A percentile compares a stretch with the other conserved stretches of the same genome.
Evolutionary conservation across 148 eudicot species (phyloP).

Genomic region (Rhododendron ovatum): DNA sequence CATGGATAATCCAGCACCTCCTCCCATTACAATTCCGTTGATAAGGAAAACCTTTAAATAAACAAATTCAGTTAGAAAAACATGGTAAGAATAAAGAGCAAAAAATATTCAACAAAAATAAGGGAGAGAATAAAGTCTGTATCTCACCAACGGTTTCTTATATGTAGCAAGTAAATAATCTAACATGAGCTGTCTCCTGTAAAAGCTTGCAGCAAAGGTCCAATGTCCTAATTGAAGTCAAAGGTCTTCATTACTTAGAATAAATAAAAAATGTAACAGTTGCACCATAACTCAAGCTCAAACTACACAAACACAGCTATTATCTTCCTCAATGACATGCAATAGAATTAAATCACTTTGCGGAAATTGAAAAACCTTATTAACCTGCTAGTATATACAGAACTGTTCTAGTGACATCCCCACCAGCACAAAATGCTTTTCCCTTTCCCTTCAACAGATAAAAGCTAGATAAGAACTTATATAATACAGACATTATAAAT

Average conservation of each 20-base stretch:
- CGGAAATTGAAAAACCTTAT: not conserved
- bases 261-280: not conserved
- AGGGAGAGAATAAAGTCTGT: not conserved
- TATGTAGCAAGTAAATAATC: constrained; percentile 29
- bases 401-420: constrained; percentile 21
- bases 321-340: not conserved
- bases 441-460: constrained; percentile 21
- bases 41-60: constrained; percentile 13
- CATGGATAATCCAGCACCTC: constrained; percentile 29
- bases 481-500: not conserved
- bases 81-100: not conserved
- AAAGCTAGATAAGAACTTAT: not conserved
- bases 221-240: constrained; percentile 24
- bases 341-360: not conserved
- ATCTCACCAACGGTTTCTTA: constrained; percentile 24
- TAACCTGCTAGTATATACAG: constrained; percentile 5
- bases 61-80: not conserved
- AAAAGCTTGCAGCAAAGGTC: constrained; percentile 21
- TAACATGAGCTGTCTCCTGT: constrained; percentile 23
- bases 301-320: not conserved
- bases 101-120: not conserved
- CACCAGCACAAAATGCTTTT: constrained; percentile 39
- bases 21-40: constrained; percentile 29
- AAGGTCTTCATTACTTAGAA: not conserved
- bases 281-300: not conserved